phyloP scores from a whole-genome alignment of 2,329 filamentous ascomycete genomes.

The Aureobasidium vineae region DNA sequence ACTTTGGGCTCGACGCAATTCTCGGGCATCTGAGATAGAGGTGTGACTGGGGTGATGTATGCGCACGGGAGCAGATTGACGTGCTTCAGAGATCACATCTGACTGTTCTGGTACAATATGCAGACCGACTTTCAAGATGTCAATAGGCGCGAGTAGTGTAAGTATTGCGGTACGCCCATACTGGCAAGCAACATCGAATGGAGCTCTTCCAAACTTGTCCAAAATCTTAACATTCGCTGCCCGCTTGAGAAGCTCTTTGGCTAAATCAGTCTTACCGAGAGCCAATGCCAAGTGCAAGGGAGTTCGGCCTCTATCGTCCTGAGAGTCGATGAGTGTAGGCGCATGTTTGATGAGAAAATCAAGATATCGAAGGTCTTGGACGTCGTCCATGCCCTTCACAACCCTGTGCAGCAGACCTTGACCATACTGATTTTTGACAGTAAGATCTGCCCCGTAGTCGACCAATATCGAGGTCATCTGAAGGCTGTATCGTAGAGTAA shows the following conservation, averaged over 20 bases:
- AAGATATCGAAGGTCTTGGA: background rate
- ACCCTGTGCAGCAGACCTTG: background rate
- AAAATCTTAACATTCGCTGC: background rate
- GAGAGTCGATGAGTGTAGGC: background rate
- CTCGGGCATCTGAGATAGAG: too few relatives aligned
- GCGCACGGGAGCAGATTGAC: background rate
- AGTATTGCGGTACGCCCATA: background rate
- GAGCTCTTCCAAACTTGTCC: background rate
- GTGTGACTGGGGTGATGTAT: too few relatives aligned
- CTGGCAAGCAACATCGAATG: background rate
- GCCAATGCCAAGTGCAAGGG: background rate
- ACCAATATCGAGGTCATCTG: background rate
- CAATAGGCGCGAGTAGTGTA: background rate
- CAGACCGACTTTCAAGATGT: background rate
- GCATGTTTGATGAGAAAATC: background rate
- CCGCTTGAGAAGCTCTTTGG: background rate
- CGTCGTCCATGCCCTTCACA: background rate
- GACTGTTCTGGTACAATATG: background rate
- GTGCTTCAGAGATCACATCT: background rate
- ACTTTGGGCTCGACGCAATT: too few relatives aligned
- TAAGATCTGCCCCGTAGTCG: background rate
- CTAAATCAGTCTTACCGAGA: background rate
- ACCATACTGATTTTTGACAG: background rate
- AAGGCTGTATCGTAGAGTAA: background rate
- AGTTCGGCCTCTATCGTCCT: background rate